A percentile compares a stretch with the other conserved stretches of the same genome.
Evolutionary conservation across 2,329 filamentous ascomycete genomes (phyloP).

Genomic region (Neopestalotiopsis sp.): DNA sequence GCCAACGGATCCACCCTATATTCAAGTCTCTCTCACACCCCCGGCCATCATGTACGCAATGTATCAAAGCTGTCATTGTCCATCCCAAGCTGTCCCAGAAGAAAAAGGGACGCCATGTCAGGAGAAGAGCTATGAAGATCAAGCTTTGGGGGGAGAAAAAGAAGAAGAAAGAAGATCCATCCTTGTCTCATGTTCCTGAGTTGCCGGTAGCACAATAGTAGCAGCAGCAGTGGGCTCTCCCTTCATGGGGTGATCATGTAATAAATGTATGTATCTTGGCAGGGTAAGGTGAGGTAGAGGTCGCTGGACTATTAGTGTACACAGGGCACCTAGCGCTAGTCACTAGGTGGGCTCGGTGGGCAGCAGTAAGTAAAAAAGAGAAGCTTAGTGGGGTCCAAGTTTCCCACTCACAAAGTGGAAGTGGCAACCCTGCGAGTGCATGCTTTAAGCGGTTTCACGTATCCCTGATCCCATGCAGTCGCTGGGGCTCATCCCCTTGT

Average conservation of each 20-base stretch:
- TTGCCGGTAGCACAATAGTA: slow-evolving; percentile 1
- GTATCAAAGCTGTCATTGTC: background rate
- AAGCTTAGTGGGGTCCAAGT: slow-evolving; percentile 18
- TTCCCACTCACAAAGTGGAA: slow-evolving; percentile 14
- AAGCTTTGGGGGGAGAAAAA: background rate
- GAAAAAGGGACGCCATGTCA: background rate
- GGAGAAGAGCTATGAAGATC: background rate
- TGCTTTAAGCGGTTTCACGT: slow-evolving; percentile 37
- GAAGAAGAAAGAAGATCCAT: background rate
- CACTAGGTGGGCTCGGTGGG: background rate
- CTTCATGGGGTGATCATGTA: background rate
- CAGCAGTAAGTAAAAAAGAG: background rate
- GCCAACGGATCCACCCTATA: background rate
- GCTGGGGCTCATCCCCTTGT: slow-evolving; percentile 30
- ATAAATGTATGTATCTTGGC: background rate
- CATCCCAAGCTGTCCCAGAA: background rate
- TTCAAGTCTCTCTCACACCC: background rate
- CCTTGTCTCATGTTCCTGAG: slow-evolving; percentile 12
- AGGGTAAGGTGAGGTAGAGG: background rate
- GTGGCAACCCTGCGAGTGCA: slow-evolving; percentile 26
- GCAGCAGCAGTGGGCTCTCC: background rate
- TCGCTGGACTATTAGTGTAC: background rate
- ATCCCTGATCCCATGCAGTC: slow-evolving; percentile 37
- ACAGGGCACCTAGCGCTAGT: background rate
- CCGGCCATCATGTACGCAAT: background rate